Percentiles rank a stretch among this genome's conserved stretches.
phyloP scores from a whole-genome alignment of 257 asterid species.

The Fraxinus pennsylvanica region DNA sequence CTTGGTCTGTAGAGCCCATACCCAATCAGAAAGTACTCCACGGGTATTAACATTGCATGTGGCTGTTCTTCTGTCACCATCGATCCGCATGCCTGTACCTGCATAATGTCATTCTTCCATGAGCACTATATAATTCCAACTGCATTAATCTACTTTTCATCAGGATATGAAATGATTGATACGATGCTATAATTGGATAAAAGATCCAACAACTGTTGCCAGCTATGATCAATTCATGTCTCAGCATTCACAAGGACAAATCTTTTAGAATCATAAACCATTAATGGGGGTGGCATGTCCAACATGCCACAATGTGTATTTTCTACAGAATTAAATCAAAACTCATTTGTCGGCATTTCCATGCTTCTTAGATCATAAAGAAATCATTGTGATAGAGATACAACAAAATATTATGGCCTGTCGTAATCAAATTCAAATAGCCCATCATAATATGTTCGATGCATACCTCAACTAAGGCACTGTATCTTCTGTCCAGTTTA shows the following conservation, averaged over 20 bases:
- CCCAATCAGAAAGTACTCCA: constrained; percentile 82
- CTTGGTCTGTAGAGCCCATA: constrained; percentile 65
- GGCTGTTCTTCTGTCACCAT: constrained; percentile 98
- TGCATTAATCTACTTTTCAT: neutral
- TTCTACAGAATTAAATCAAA: neutral
- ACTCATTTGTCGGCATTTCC: neutral
- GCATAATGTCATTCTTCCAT: constrained; percentile 19
- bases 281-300: neutral
- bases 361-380: neutral
- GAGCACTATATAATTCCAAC: neutral
- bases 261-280: neutral
- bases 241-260: neutral
- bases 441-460: constrained; percentile 2
- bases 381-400: neutral
- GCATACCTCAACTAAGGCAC: constrained; percentile 92
- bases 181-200: neutral
- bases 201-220: neutral
- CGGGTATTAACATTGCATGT: constrained; percentile 81
- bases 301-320: neutral
- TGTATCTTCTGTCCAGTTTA: constrained; percentile 74
- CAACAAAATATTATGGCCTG: neutral
- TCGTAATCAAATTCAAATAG: neutral
- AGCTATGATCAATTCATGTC: neutral
- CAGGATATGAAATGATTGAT: neutral
- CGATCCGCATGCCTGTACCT: constrained; percentile 91